A percentile compares a stretch with the other conserved stretches of the same genome.
Evolutionary conservation across 2,329 filamentous ascomycete species (phyloP).

Genomic region (Pseudocercospora macadamiae): DNA sequence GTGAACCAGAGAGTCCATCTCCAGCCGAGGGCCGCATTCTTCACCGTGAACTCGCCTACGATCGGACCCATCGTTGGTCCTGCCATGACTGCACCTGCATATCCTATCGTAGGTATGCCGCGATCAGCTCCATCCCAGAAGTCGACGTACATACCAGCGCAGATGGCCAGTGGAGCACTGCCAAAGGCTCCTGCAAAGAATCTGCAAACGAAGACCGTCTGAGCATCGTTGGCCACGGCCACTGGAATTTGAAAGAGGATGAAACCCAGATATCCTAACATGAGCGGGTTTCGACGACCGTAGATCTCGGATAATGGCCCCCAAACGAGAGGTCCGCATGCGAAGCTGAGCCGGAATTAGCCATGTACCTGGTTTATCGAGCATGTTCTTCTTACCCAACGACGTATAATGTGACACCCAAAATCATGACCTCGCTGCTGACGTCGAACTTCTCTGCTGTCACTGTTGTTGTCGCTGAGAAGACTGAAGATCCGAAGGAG

Average conservation of each 20-base stretch:
- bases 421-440: conserved; percentile 25
- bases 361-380: neutral
- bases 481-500: conserved; percentile 58
- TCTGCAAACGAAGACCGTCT: conserved; percentile 57
- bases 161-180: conserved; percentile 52
- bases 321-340: conserved; percentile 34
- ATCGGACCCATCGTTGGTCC: conserved; percentile 54
- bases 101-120: conserved; percentile 18
- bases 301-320: conserved; percentile 54
- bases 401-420: conserved; percentile 27
- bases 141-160: conserved; percentile 51
- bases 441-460: conserved; percentile 24
- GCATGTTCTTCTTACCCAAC: conserved; percentile 7
- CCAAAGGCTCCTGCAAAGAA: conserved; percentile 58
- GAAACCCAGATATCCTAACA: conserved; percentile 42
- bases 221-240: conserved; percentile 55
- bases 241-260: conserved; percentile 59
- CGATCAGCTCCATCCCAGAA: conserved; percentile 42
- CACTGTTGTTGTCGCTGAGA: conserved; percentile 14
- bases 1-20: conserved; percentile 61
- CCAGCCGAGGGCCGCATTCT: conserved; percentile 55
- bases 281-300: conserved; percentile 50
- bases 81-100: conserved; percentile 49
- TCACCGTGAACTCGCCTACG: conserved; percentile 54
- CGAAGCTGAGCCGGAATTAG: neutral